Evolutionary conservation across 495 filamentous ascomycete species (phyloP).

Genomic region (Aeminium ludgeri): DNA sequence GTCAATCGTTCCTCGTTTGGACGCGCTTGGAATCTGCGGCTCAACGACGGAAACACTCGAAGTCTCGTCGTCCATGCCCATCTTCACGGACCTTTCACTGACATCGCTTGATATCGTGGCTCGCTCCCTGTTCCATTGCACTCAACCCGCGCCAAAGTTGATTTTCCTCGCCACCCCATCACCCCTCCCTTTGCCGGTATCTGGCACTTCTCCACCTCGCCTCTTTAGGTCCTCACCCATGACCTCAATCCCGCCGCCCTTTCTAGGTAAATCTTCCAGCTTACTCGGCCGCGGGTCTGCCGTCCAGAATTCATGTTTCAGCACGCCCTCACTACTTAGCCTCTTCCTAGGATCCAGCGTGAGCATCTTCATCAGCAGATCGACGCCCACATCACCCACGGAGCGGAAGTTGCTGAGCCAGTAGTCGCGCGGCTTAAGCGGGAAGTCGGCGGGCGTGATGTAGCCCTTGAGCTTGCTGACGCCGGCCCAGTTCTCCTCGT

Average conservation of each 20-base stretch:
- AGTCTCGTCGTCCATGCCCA: no score
- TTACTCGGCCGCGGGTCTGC: slow-evolving; percentile 66
- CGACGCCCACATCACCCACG: slow-evolving; percentile 63
- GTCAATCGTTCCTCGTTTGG: no score
- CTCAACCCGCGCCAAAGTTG: slow-evolving; percentile 44
- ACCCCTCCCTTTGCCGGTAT: slow-evolving; percentile 42
- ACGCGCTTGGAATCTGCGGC: no score
- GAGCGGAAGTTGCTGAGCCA: slow-evolving; percentile 58
- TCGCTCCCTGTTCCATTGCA: no score
- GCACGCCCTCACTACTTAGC: slow-evolving; percentile 52
- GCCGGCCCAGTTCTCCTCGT: slow-evolving; percentile 89
- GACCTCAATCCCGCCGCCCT: slow-evolving; percentile 49
- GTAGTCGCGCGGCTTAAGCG: slow-evolving; percentile 48
- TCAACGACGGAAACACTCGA: no score
- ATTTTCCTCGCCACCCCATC: slow-evolving; percentile 71
- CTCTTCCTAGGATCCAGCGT: slow-evolving; percentile 70
- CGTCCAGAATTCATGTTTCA: slow-evolving; percentile 77
- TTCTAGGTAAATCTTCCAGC: slow-evolving; percentile 65
- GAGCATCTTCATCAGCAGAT: slow-evolving; percentile 75
- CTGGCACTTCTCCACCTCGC: slow-evolving; percentile 48
- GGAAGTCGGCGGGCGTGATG: slow-evolving; percentile 34
- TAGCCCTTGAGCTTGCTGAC: slow-evolving; percentile 70
- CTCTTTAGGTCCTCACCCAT: slow-evolving; percentile 73
- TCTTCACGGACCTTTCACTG: no score
- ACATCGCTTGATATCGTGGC: no score